phyloP scores from a whole-genome alignment of 2,329 filamentous ascomycete genomes.

The Ambrosiella xylebori region DNA sequence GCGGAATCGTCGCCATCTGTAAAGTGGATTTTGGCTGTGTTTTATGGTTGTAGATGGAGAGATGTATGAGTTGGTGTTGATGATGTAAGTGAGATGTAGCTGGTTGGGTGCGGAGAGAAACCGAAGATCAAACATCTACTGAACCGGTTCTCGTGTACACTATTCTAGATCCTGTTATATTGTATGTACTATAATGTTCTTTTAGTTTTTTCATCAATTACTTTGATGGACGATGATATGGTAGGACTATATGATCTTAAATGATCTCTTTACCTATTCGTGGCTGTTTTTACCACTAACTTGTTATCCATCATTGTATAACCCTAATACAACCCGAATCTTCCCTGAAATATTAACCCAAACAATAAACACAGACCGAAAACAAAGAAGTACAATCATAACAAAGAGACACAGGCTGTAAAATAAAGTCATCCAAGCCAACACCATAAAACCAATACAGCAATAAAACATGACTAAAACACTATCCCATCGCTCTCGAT shows the following conservation, averaged over 20 bases:
- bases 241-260: background rate
- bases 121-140: background rate
- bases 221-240: background rate
- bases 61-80: background rate
- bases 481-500: constrained; percentile 94
- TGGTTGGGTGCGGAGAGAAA: background rate
- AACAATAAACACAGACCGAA: background rate
- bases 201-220: background rate
- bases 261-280: no score
- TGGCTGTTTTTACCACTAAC: no score
- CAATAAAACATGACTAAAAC: constrained; percentile 38
- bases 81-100: background rate
- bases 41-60: background rate
- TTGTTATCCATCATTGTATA: no score
- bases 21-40: background rate
- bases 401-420: background rate
- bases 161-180: constrained; percentile 12
- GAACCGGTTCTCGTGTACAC: constrained; percentile 11
- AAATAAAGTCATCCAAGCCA: background rate
- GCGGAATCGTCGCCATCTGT: constrained; percentile 15
- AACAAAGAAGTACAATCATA: background rate
- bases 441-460: background rate
- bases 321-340: background rate
- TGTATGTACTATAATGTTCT: constrained; percentile 10
- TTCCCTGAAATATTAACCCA: background rate